A percentile compares a stretch with the other conserved stretches of the same genome.
These are phyloP conservation scores for Candida sithepensis DNA, from an alignment of 805 yeast genomes.

Conservation along the genomic window DNA sequence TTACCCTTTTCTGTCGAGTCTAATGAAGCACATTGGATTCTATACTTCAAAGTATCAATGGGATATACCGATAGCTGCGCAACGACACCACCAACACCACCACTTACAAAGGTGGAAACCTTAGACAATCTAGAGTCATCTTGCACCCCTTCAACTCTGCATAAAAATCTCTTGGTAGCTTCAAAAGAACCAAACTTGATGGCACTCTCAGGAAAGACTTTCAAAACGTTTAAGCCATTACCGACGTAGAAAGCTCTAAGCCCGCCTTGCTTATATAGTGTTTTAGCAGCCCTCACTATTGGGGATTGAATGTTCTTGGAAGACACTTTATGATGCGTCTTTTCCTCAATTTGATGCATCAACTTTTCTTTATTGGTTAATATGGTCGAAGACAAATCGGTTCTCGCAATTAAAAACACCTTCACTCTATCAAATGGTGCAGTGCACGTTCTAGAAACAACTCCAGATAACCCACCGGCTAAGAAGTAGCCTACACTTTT, in stretches of 20 bases:
- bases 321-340: slow-evolving; percentile 39
- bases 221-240: slow-evolving; percentile 87
- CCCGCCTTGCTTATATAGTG: slow-evolving; percentile 87
- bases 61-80: slow-evolving; percentile 95
- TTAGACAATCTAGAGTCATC: slow-evolving; percentile 70
- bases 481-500: slow-evolving; percentile 87
- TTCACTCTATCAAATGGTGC: slow-evolving; percentile 96
- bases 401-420: slow-evolving; percentile 88
- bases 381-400: slow-evolving; percentile 71
- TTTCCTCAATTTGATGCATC: slow-evolving; percentile 30
- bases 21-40: slow-evolving; percentile 88
- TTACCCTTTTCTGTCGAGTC: slow-evolving; percentile 61
- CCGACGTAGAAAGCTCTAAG: slow-evolving; percentile 87
- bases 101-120: slow-evolving; percentile 80
- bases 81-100: slow-evolving; percentile 94
- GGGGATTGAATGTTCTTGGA: slow-evolving; percentile 62
- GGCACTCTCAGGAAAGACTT: slow-evolving; percentile 95
- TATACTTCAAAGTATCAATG: slow-evolving; percentile 87
- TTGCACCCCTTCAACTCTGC: slow-evolving; percentile 69
- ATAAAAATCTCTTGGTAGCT: slow-evolving; percentile 70
- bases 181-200: slow-evolving; percentile 97
- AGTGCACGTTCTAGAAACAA: slow-evolving; percentile 90
- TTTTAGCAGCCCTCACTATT: slow-evolving; percentile 70
- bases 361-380: slow-evolving; percentile 49
- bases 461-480: slow-evolving; percentile 96